Evolutionary conservation across 164 flowering plant species (phyloP).

Genomic region (Nymphaea thermarum): DNA sequence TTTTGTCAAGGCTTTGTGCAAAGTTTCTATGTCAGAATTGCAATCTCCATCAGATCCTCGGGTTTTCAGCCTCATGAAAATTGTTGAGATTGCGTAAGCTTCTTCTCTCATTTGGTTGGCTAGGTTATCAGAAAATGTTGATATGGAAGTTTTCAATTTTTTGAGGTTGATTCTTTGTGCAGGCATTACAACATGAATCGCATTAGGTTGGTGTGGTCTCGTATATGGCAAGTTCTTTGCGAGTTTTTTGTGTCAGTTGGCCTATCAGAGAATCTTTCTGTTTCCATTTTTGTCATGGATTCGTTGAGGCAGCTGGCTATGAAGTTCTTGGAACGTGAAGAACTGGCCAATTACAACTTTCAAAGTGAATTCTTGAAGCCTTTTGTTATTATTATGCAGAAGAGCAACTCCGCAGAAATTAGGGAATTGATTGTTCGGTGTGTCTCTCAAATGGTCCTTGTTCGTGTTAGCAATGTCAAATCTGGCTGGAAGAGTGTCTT

Average conservation of each 20-base stretch:
- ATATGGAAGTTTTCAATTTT: not conserved
- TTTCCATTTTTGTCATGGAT: constrained; percentile 98
- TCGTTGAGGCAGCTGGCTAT: constrained; percentile 91
- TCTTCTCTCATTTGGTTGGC: constrained; percentile 1
- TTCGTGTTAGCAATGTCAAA: constrained; percentile 91
- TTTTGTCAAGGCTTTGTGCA: constrained; percentile 92
- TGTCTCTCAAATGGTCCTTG: constrained; percentile 98
- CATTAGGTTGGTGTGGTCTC: constrained; percentile 97
- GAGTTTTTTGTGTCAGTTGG: constrained; percentile 97
- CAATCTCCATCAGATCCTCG: constrained; percentile 99
- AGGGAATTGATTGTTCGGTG: constrained; percentile 93
- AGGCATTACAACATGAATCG: constrained; percentile 99
- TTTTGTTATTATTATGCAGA: constrained; percentile 94
- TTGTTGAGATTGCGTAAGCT: constrained; percentile 96
- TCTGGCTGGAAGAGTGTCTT: constrained; percentile 99
- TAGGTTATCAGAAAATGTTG: not conserved
- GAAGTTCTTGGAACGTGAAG: constrained; percentile 98
- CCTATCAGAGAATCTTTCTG: constrained; percentile 89
- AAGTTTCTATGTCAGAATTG: constrained; percentile 87
- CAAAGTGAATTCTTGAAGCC: constrained; percentile 97
- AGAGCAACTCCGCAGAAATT: constrained; percentile 83
- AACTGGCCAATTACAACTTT: constrained; percentile 92
- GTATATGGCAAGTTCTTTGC: constrained; percentile 95
- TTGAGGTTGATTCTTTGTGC: constrained; percentile 11
- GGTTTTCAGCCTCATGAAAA: constrained; percentile 94